Percentiles rank a stretch among this genome's conserved stretches.
phyloP scores from a whole-genome alignment of 768 basidiomycete genomes.

The Naematelia aurantialba region DNA sequence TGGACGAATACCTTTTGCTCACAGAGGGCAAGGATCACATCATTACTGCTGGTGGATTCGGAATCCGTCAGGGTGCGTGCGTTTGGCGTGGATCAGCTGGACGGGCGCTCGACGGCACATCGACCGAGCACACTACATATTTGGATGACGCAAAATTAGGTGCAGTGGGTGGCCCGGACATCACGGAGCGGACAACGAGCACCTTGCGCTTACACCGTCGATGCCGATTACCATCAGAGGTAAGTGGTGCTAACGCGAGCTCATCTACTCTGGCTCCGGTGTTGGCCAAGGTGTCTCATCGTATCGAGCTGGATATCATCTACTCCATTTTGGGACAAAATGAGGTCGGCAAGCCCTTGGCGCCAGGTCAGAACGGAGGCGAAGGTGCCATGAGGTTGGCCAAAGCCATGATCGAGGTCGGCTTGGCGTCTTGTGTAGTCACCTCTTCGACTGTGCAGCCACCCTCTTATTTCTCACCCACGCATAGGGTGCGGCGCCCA shows the following conservation, averaged over 20 bases:
- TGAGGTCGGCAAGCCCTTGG: constrained; percentile 1
- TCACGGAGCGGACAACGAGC: neutral
- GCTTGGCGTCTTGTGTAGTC: neutral
- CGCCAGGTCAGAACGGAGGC: neutral
- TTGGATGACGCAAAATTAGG: constrained; percentile 5
- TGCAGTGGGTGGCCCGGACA: neutral
- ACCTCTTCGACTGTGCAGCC: constrained; percentile 4
- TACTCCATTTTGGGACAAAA: constrained; percentile 9
- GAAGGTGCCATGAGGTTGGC: constrained; percentile 6
- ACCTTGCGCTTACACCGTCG: neutral
- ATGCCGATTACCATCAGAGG: constrained; percentile 7
- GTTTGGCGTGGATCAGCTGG: constrained; percentile 9
- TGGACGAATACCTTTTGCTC: constrained; percentile 9
- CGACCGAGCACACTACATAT: neutral
- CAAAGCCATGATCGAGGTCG: neutral
- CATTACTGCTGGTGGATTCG: neutral
- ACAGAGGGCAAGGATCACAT: constrained; percentile 11
- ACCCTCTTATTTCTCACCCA: constrained; percentile 1
- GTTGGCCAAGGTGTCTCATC: constrained; percentile 5
- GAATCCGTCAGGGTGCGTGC: neutral
- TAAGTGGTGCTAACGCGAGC: neutral
- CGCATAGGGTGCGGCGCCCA: neutral
- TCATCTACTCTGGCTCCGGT: constrained; percentile 4
- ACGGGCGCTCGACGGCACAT: neutral
- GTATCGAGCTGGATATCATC: constrained; percentile 6